Evolutionary conservation across 768 basidiomycete species (phyloP).

Genomic region (Leccinum imitatum): DNA sequence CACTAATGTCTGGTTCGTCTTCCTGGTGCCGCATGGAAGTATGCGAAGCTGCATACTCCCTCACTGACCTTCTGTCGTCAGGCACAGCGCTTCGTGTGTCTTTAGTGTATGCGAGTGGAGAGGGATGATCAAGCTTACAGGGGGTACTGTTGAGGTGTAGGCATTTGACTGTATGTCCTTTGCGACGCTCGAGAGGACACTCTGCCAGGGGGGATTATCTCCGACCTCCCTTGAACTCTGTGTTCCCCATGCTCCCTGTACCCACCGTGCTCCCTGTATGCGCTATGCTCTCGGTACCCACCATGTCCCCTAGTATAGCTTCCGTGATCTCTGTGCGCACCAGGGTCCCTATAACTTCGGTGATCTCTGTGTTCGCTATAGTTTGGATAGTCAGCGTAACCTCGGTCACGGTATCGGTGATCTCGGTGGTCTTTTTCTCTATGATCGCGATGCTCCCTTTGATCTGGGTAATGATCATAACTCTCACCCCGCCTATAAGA

Average conservation of each 20-base stretch:
- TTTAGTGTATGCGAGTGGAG: slow-evolving; percentile 6
- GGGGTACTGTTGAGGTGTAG: slow-evolving; percentile 14
- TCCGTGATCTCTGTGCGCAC: slow-evolving; percentile 8
- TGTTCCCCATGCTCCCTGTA: slow-evolving; percentile 20
- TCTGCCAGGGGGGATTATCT: slow-evolving; percentile 21
- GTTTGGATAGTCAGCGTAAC: slow-evolving; percentile 16
- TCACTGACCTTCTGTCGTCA: slow-evolving; percentile 29
- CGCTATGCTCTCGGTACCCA: slow-evolving; percentile 20
- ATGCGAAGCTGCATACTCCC: slow-evolving; percentile 21
- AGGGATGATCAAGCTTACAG: slow-evolving; percentile 17
- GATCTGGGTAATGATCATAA: slow-evolving; percentile 22
- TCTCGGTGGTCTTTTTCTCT: slow-evolving; percentile 23
- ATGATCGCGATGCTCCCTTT: slow-evolving; percentile 23
- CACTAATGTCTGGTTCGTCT: slow-evolving; percentile 26
- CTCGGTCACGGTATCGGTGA: slow-evolving; percentile 22
- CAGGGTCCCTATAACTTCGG: slow-evolving; percentile 9
- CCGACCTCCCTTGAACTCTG: slow-evolving; percentile 11
- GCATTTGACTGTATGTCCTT: slow-evolving; percentile 22
- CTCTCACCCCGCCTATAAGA: slow-evolving; percentile 21
- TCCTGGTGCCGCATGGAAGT: slow-evolving; percentile 15
- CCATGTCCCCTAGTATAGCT: slow-evolving; percentile 9
- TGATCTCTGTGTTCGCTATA: slow-evolving; percentile 19
- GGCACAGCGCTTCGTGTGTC: slow-evolving; percentile 15
- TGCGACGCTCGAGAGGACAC: slow-evolving; percentile 30
- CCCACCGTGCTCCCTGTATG: slow-evolving; percentile 5